Base-by-base conservation (phyloP, 805 yeast genomes). In the Debaryomyces castellii region DNA sequence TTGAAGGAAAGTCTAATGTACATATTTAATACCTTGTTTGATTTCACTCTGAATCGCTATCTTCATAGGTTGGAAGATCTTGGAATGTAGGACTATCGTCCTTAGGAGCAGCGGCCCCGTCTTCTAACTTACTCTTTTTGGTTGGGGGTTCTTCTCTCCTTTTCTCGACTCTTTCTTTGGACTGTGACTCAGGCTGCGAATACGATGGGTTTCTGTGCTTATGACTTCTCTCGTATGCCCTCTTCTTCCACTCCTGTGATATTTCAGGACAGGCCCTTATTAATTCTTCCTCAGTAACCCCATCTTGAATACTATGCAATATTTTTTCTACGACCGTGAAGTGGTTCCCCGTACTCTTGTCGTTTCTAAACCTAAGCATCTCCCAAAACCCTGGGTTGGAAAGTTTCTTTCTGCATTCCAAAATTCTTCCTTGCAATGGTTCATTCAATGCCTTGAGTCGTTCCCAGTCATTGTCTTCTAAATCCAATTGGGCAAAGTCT, bases 301-400 rank as follows among this genome's bases (percentile, higher is more conserved):
- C 85, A 63, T 92, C 98, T 50, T 82, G 81, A 34, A 94, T 94
- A 59, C 95, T 85, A 51, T 83, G 81, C 38, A 92, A 67, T 27
- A 94, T 90, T 59, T 87, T 92, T 49, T 82, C 82, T 5, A 91
- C 96, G 20, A 88, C 90, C 10, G 82, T 73, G 12, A 82, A 65
- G 63, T 89, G 96, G 63, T 94, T 94, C 7, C 96, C 98, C 59
- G 87, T 85, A 14, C 78, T 66, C 60, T 94, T 94, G 65, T 94
- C 99, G 67, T 94, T 96, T 61, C 99, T 77, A 64, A 92, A 94
- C 49, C 99, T 75, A 46, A 92, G 63, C 71, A 88, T 75, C 48
- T 81, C 81, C 99, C 99, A 94, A 39, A 76, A 78, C 3, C 85
- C 85, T 2, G 66, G 64, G 17, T 67, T 67, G 39, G 77, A 75